A percentile compares a stretch with the other conserved stretches of the same genome.
These are phyloP conservation scores for Lecanoromycetidae sp. DNA, from an alignment of 2,329 filamentous ascomycete genomes.

Conservation along the genomic window DNA sequence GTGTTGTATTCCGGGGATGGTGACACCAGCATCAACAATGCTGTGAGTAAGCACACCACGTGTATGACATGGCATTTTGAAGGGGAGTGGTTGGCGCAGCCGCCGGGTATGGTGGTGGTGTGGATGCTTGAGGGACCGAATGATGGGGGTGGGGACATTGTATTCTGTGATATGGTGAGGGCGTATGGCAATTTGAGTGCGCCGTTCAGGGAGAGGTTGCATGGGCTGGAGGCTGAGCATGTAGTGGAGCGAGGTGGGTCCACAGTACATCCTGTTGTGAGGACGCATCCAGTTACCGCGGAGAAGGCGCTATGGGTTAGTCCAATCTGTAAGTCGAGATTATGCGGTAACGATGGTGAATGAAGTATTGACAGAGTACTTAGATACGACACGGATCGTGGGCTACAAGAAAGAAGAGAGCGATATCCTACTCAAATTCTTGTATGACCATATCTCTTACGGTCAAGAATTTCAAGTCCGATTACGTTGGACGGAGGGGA, in stretches of 20 bases:
- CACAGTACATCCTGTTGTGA: conserved; percentile 62
- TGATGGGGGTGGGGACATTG: conserved; percentile 69
- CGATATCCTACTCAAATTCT: conserved; percentile 61
- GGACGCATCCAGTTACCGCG: conserved; percentile 68
- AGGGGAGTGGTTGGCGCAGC: conserved; percentile 75
- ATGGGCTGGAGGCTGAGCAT: conserved; percentile 69
- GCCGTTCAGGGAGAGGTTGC: conserved; percentile 64
- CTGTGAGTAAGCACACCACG: conserved; percentile 46
- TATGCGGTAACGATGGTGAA: too few species aligned
- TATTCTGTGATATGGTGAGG: conserved; percentile 67
- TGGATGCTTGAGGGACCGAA: conserved; percentile 73
- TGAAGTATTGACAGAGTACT: too few species aligned
- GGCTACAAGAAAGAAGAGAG: conserved; percentile 79
- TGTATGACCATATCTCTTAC: conserved; percentile 61
- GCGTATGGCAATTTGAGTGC: conserved; percentile 72
- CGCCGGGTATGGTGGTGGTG: conserved; percentile 77
- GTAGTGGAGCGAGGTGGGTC: conserved; percentile 51
- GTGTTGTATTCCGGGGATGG: conserved; percentile 61
- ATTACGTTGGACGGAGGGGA: conserved; percentile 66
- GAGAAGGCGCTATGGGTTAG: conserved; percentile 78
- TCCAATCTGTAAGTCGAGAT: conserved; percentile 62
- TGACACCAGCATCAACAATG: conserved; percentile 55
- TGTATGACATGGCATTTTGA: conserved; percentile 79
- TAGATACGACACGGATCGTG: conserved; percentile 67
- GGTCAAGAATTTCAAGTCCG: conserved; percentile 61